Base-by-base conservation (phyloP, 805 yeast genomes). In the Yarrowia sp. region DNA sequence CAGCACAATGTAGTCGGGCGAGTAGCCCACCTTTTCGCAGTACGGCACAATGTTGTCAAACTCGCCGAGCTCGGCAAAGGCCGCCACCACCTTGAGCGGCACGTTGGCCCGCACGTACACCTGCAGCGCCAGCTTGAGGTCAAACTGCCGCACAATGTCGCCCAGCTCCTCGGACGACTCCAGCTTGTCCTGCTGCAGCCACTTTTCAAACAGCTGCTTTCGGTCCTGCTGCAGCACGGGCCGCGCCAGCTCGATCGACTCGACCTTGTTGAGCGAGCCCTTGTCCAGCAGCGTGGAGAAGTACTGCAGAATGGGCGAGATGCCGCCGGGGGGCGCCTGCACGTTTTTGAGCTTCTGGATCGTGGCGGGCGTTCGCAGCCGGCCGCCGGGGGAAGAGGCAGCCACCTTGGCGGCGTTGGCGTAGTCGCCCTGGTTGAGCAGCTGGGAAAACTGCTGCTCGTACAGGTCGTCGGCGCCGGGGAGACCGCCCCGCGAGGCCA, bases 151-250 rank as follows among this genome's bases (percentile, higher is more conserved):
- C 72, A 95, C 95, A 75, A 92, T 85, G 77, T 95, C 99, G 82
- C 99, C 99, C 72, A 95, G 85, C 80, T 93, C 98, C 81, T 95
- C 99, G n/a, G 97, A 91, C 65, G 90, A 87, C 71, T 94, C 93
- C 73, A 95, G 85, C 80, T 95, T 95, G 78, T 92, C 97, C 79
- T 95, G 98, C 78, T 89, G 90, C 79, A 95, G 86, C 93, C 98
- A 95, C 82, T 94, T 95, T 80, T 95, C 99, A 72, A 95, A 88
- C 72, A 96, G 83, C 72, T 91, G 97, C 76, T 91, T 89, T 78
- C 97, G 90, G 79, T 92, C 96, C 82, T 93, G 98, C 81, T 92
- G 97, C 77, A 95, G 84, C 5, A 95, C 97, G 10, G 99, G 98
- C 77, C 89, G 89, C 26, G 97, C 98, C 74, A 95, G 87, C 80